A percentile compares a stretch with the other conserved stretches of the same genome.
Conservation (phyloP, 345 rosid genomes). For the Citrus maxima region DNA sequence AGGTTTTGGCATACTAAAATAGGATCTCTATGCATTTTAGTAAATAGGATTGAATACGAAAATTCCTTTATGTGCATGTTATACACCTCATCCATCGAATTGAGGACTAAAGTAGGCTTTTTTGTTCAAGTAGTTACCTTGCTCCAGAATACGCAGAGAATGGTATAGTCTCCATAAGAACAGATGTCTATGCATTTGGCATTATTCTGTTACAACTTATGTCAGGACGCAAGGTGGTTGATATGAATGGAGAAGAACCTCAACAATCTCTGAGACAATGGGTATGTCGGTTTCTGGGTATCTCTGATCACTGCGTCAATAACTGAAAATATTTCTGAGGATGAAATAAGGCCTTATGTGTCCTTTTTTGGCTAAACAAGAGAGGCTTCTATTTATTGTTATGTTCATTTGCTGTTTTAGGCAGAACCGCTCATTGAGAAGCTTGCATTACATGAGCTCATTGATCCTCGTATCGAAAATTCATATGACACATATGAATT, state of each 20-base stretch:
- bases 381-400: neutral
- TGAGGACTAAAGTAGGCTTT: neutral
- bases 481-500: slow-evolving; percentile 38
- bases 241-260: slow-evolving; percentile 22
- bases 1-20: neutral
- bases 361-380: neutral
- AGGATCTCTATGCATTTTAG: no score
- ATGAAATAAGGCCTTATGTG: neutral
- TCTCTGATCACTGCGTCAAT: neutral
- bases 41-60: neutral
- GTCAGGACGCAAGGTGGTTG: slow-evolving; percentile 47
- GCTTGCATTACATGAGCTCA: slow-evolving; percentile 46
- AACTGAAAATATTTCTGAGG: neutral
- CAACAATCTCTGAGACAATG: slow-evolving; percentile 49
- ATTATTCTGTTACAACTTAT: slow-evolving; percentile 51
- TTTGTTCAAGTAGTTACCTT: slow-evolving; percentile 41
- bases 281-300: slow-evolving; percentile 30
- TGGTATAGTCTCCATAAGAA: slow-evolving; percentile 54
- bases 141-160: slow-evolving; percentile 66
- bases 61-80: neutral
- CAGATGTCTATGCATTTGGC: slow-evolving; percentile 64
- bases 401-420: slow-evolving; percentile 21
- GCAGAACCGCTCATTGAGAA: slow-evolving; percentile 44
- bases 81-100: neutral
- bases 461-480: slow-evolving; percentile 40